Base-by-base conservation (phyloP, 2,329 filamentous ascomycete species). In the Ascochyta fabae region DNA sequence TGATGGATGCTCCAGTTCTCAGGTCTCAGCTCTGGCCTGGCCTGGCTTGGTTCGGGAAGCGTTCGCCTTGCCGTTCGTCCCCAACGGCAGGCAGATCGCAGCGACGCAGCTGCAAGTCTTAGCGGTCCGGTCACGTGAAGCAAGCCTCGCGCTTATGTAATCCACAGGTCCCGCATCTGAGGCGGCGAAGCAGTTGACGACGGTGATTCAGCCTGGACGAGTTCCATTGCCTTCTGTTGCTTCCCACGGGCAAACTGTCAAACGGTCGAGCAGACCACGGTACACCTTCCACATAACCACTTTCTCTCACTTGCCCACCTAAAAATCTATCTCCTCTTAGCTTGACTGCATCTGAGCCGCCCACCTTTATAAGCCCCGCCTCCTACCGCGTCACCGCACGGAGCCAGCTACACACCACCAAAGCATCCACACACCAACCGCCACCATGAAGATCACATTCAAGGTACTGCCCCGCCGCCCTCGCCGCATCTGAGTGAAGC, bases 371-470 rank as follows among this genome's bases (percentile, higher is more conserved):
- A 62, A 68, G 65, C 67, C 69, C 64, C 64, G 58, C 61, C 56
- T 61, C 54, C 53, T 61, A 53, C 63, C 57, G 61, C 60, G 61
- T 58, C 64, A 60, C 58, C 60, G 54, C 51, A 41, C 48, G 55
- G 52, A 42, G 53, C 48, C 64, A 57, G 53, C 53, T 34, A 55
- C 42, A 46, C 46, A 47, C 51, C 52, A 40, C 53, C 36, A 23
- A 40, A 35, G 26, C 42, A 43, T 44, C 48, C 41, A 55, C 48
- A 58, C 40, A 35, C 19, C 58, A 53, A 59, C 62, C 68, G 70
- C 67, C 70, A 73, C 70, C 60, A 88, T 88, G 86, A 87, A 88
- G 83, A 84, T 88, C 79, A 88, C 86, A 57, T 89, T 90, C 82
- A 89, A 88, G 81, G 86, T 87, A 68, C 22, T 50, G 69, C 64